A percentile compares a stretch with the other conserved stretches of the same genome.
phyloP scores from a whole-genome alignment of 1,139 yeast species.

The Suhomyces terraborum region DNA sequence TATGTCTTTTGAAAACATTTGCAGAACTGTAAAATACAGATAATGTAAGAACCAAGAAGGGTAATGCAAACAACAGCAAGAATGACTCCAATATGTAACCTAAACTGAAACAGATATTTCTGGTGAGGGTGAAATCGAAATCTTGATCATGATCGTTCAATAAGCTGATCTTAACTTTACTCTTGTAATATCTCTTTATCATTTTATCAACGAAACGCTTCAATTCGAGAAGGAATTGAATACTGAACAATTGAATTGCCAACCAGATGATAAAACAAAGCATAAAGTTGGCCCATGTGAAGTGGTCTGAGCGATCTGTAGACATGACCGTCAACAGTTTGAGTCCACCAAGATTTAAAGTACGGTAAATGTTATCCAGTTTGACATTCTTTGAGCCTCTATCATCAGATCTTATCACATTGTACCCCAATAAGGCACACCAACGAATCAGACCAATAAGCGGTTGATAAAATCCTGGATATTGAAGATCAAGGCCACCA shows the following conservation, averaged over 20 bases:
- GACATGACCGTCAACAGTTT: slow-evolving; percentile 33
- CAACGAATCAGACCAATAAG: slow-evolving; percentile 42
- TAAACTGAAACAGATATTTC: slow-evolving; percentile 29
- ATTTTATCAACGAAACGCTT: slow-evolving; percentile 20
- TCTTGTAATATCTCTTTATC: slow-evolving; percentile 14
- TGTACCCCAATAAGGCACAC: slow-evolving; percentile 41
- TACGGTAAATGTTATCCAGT: slow-evolving; percentile 39
- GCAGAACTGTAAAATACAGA: slow-evolving; percentile 36
- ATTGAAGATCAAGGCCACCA: slow-evolving; percentile 56
- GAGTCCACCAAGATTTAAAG: slow-evolving; percentile 37
- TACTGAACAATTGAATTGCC: slow-evolving; percentile 23
- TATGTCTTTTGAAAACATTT: slow-evolving; percentile 18
- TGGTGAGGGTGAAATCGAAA: slow-evolving; percentile 20
- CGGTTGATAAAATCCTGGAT: slow-evolving; percentile 69
- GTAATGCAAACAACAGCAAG: slow-evolving; percentile 43
- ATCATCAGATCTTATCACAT: slow-evolving; percentile 16
- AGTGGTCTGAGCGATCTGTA: slow-evolving; percentile 26
- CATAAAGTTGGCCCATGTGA: slow-evolving; percentile 50
- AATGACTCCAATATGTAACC: slow-evolving; percentile 40
- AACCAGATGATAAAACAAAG: slow-evolving; percentile 36
- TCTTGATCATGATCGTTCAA: slow-evolving; percentile 12
- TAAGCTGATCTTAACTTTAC: slow-evolving; percentile 8
- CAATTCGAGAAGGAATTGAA: slow-evolving; percentile 26
- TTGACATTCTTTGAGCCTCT: slow-evolving; percentile 8
- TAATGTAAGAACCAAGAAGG: slow-evolving; percentile 47